phyloP scores from a whole-genome alignment of 208 protist genomes.

The Trypanosoma rangeli region DNA sequence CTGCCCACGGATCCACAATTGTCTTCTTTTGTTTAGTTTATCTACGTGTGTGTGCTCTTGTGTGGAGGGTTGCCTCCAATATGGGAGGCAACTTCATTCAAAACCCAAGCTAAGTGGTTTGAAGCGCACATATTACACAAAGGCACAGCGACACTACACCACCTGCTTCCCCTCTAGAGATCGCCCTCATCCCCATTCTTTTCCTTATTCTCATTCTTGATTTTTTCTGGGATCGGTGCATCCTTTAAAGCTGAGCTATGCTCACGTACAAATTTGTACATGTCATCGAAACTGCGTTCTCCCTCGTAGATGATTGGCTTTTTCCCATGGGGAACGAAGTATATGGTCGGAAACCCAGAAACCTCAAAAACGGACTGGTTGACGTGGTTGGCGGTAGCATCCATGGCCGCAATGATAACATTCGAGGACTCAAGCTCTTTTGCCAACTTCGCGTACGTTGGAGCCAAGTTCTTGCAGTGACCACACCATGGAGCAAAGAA shows the following conservation, averaged over 20 bases:
- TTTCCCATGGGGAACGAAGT: slow-evolving; percentile 44
- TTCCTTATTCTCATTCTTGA: slow-evolving; percentile 6
- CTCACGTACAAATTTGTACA: slow-evolving; percentile 78
- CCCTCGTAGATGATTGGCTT: slow-evolving; percentile 35
- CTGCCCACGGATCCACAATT: background rate
- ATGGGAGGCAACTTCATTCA: background rate
- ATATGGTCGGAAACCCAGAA: slow-evolving; percentile 65
- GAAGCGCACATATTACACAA: slow-evolving; percentile 22
- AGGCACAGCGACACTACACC: slow-evolving; percentile 10
- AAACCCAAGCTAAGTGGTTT: background rate
- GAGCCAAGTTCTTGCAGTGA: slow-evolving; percentile 68
- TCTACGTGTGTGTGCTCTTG: background rate
- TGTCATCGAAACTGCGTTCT: slow-evolving; percentile 42
- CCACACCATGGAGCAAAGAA: slow-evolving; percentile 94
- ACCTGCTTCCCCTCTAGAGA: slow-evolving; percentile 17
- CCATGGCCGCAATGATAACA: slow-evolving; percentile 69
- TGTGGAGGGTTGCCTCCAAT: background rate
- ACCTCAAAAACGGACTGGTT: slow-evolving; percentile 43
- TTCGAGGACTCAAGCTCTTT: slow-evolving; percentile 44
- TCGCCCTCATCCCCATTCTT: slow-evolving; percentile 23
- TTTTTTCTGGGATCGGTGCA: slow-evolving; percentile 16
- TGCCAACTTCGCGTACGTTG: slow-evolving; percentile 40
- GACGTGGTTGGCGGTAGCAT: slow-evolving; percentile 50
- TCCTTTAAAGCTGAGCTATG: slow-evolving; percentile 26
- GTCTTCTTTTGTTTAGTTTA: background rate